These are phyloP conservation scores for Acanthamoeba lugdunensis DNA, from an alignment of 208 protist genomes.

Conservation along the genomic window DNA sequence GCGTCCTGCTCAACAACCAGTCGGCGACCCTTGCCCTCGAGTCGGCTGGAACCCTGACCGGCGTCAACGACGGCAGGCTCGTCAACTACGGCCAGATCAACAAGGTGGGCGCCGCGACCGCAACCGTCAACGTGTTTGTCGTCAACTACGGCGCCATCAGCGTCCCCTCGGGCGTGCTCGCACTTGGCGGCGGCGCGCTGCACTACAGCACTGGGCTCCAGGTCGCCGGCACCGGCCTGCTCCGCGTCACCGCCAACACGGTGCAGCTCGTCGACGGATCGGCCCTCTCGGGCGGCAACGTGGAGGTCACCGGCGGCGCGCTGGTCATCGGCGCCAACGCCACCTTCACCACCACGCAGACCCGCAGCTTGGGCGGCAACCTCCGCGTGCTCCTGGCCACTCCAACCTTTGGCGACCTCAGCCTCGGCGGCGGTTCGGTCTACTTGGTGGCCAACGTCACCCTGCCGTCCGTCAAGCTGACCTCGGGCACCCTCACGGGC, in stretches of 20 bases:
- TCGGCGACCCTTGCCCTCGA: neutral
- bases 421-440: constrained; percentile 15
- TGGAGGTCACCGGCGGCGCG: constrained; percentile 29
- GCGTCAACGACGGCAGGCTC: neutral
- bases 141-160: constrained; percentile 16
- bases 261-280: constrained; percentile 50
- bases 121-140: constrained; percentile 41
- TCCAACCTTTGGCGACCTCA: constrained; percentile 39
- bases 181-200: neutral
- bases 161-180: neutral
- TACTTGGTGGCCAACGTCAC: constrained; percentile 17
- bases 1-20: constrained; percentile 48
- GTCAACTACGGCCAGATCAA: constrained; percentile 54
- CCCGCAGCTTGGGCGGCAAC: constrained; percentile 2
- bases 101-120: constrained; percentile 3
- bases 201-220: constrained; percentile 1
- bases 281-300: neutral
- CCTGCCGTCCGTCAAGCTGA: neutral
- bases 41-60: constrained; percentile 26
- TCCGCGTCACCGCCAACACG: constrained; percentile 22
- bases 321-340: constrained; percentile 17
- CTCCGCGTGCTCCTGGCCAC: constrained; percentile 24
- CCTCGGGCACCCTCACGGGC: constrained; percentile 35
- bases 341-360: neutral
- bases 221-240: neutral